A percentile compares a stretch with the other conserved stretches of the same genome.
Conservation (phyloP, 148 eudicot species). For the Amaranthus hypochondriacus region DNA sequence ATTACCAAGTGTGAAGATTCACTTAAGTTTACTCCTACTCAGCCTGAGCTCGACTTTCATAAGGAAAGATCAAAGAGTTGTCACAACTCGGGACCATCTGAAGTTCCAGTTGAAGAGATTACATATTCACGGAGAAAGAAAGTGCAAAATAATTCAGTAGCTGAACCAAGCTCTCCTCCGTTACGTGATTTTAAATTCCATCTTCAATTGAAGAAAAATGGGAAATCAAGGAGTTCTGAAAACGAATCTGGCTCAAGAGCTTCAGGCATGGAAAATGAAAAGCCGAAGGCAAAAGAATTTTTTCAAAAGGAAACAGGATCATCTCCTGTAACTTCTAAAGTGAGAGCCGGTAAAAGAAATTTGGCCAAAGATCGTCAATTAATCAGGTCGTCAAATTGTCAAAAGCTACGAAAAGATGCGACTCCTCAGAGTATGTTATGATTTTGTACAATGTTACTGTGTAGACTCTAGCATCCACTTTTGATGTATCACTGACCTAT, state of each 20-base stretch:
- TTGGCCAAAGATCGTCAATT: constrained; percentile 18
- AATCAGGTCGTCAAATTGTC: constrained; percentile 12
- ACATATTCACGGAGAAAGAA: constrained; percentile 62
- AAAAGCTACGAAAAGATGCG: constrained; percentile 24
- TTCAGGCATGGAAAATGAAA: constrained; percentile 21
- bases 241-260: constrained; percentile 22
- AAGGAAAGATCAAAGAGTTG: constrained; percentile 32
- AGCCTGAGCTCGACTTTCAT: constrained; percentile 28
- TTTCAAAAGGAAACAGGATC: constrained; percentile 21
- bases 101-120: constrained; percentile 39
- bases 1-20: constrained; percentile 24
- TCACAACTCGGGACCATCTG: constrained; percentile 38
- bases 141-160: constrained; percentile 35
- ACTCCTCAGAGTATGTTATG: constrained; percentile 34
- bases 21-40: constrained; percentile 12
- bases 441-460: constrained; percentile 8
- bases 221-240: constrained; percentile 25
- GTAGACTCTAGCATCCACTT: not conserved
- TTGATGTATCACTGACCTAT: not conserved
- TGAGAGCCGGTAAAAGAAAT: constrained; percentile 23
- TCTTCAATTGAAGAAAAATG: constrained; percentile 34
- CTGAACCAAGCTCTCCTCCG: constrained; percentile 39
- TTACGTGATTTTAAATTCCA: constrained; percentile 25
- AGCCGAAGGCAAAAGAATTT: constrained; percentile 26
- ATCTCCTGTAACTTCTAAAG: constrained; percentile 15